Evolutionary conservation across 495 filamentous ascomycete species (phyloP), one percentile per base, ranked within the genome.

Genomic region (Penicillium canescens): DNA sequence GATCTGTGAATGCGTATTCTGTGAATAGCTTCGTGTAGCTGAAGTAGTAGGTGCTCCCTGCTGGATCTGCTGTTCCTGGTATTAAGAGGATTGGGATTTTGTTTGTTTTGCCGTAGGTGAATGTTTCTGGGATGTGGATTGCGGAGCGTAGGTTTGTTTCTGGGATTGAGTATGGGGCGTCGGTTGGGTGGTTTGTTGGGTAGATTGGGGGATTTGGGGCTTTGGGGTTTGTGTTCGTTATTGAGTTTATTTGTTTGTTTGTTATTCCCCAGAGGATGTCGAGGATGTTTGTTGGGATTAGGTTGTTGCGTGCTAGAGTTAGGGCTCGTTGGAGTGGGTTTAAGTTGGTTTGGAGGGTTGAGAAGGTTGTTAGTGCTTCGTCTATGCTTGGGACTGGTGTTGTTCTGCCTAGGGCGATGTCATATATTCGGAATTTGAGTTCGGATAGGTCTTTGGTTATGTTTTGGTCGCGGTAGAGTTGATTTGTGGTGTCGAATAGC

Each of bases 11-110:
- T 12, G 60, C 49, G 7, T 59, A 37, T 6, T 42, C 56, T 11
- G 57, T 55, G 23, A 73, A 61, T 7, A 81, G 61, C 40, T 76
- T 74, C 57, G 65, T 70, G 52, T 79, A 74, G 63, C 68, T 81
- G 50, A 58, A 66, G 24, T 64, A 45, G 52, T 69, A 78, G 38
- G 66, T 73, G 5, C 43, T 50, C 21, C 70, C 67, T 0, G 67
- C 76, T 1, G 68, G 74, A 28, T 62, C 50, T 13, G 69, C 75
- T 11, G 77, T 83, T 1, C 77, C 75, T 4, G 77, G 77, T 10
- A 80, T 63, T 8, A 82, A 62, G 23, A 80, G 60, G 13, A 78
- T 62, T 10, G 73, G 74, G 28, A 60, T 74, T 48, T 63, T 67
- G 8, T 51, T 54, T 20, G 57, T 36, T 21, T 50, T 50, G 13